Evolutionary conservation across 202 grass and related monocot species (phyloP), one percentile per base, ranked within the genome.

Genomic region (Bolboschoenoplectus hybrid): DNA sequence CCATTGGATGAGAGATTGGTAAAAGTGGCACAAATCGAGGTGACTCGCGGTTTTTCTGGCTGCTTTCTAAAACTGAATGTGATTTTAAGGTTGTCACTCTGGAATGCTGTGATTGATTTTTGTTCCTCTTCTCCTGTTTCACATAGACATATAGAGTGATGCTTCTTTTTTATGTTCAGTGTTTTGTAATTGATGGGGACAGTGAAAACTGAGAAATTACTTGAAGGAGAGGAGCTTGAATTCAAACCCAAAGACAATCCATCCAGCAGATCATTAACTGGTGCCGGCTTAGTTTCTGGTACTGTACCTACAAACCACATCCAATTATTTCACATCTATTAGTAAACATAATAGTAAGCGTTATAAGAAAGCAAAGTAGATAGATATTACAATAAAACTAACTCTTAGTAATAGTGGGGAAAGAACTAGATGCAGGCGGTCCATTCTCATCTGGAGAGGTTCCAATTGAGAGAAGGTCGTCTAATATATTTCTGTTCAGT

Each of bases 391-490:
- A 76, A 87, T 26, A 41, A 70, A 82, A 92, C 51, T 84, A 88
- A 80, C 40, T 88, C 77, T 85, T 90, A 98, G 88, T 91, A 68
- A 57, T 80, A 67, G 88, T 82, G 39, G 88, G 74, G 82, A 57
- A 63, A 69, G 76, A 34, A 52, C 86, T 90, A 73, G 86, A 91
- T 80, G 82, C 60, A 80, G 83, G 65, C 26, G 47, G 64, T 51
- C 89, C 90, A 89, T 91, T 99, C 88, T 96, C 90, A 85, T 86
- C 83, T 79, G 93, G 84, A 88, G 89, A 87, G 82, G 90, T 83
- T 87, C 97, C 97, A 86, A 99, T 99, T 44, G 93, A 97, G 35
- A 97, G 70, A 88, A 98, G 93, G 89, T 98, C 97, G 82, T 91
- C 95, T 19, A 99, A 80, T 91, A 99, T 89, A 91, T 97, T 89